These are phyloP conservation scores for Brassica balearica DNA, from an alignment of 441 rosid genomes.

Conservation along the genomic window DNA sequence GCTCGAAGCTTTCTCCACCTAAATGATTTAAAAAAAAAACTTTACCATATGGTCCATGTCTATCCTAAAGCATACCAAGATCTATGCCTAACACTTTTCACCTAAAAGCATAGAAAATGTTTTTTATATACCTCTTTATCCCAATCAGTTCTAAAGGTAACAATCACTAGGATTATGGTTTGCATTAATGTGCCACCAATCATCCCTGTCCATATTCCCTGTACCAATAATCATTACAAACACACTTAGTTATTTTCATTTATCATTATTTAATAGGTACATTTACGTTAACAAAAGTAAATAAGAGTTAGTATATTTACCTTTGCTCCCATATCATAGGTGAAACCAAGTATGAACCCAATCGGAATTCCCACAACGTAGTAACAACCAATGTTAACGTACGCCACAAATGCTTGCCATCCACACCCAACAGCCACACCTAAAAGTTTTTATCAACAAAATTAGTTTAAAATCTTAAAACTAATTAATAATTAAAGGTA, in stretches of 20 bases:
- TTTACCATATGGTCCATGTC: not conserved
- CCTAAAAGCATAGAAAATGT: not conserved
- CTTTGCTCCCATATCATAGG: constrained; percentile 54
- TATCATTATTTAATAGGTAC: not conserved
- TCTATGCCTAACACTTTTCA: not conserved
- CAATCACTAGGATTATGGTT: constrained; percentile 51
- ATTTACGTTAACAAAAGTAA: not conserved
- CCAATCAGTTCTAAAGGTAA: constrained; percentile 58
- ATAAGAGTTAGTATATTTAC: constrained; percentile 30
- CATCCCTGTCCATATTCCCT: constrained; percentile 56
- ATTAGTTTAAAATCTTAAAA: not conserved
- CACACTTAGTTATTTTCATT: not conserved
- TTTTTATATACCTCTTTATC: constrained; percentile 45
- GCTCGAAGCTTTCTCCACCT: constrained; percentile 40
- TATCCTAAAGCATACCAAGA: not conserved
- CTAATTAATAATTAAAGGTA: not conserved
- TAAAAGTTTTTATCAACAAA: not conserved
- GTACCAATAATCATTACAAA: constrained; percentile 11
- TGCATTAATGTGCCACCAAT: constrained; percentile 58
- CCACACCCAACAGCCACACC: constrained; percentile 64
- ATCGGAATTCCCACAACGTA: constrained; percentile 56
- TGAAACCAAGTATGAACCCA: constrained; percentile 55
- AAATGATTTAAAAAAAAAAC: not conserved
- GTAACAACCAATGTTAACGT: constrained; percentile 61
- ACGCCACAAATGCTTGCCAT: constrained; percentile 68